Conservation (phyloP, 2,329 filamentous ascomycete genomes). For the Epichloe aotearoae region DNA sequence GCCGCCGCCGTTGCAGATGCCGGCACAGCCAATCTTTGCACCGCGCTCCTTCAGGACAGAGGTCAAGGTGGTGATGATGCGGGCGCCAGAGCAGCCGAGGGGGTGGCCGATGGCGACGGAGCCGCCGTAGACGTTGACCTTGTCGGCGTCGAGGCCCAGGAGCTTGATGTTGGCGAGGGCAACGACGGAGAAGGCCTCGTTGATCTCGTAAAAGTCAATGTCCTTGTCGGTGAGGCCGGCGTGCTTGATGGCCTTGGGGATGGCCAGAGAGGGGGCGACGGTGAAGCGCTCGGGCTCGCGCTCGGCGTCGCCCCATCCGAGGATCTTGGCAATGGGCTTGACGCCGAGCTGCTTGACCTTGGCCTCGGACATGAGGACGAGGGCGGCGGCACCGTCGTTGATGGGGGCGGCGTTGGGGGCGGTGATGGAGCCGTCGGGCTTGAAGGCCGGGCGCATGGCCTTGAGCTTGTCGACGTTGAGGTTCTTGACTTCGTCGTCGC, state of each 20-base stretch:
- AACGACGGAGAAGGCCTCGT: slow-evolving; percentile 97
- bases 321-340: slow-evolving; percentile 89
- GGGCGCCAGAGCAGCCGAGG: slow-evolving; percentile 82
- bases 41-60: slow-evolving; percentile 83
- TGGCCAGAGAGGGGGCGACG: slow-evolving; percentile 80
- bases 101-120: slow-evolving; percentile 94
- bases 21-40: slow-evolving; percentile 84
- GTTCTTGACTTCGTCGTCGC: slow-evolving; percentile 95
- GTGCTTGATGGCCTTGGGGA: slow-evolving; percentile 95
- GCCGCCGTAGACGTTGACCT: slow-evolving; percentile 91
- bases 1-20: slow-evolving; percentile 96
- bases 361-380: slow-evolving; percentile 87
- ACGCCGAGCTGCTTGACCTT: slow-evolving; percentile 86
- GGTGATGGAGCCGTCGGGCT: slow-evolving; percentile 77
- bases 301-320: slow-evolving; percentile 92
- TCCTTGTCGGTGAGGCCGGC: slow-evolving; percentile 65
- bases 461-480: slow-evolving; percentile 74
- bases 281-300: slow-evolving; percentile 92
- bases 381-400: slow-evolving; percentile 84
- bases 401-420: slow-evolving; percentile 93
- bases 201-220: slow-evolving; percentile 95
- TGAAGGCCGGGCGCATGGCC: slow-evolving; percentile 72
- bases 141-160: slow-evolving; percentile 62
- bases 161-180: slow-evolving; percentile 94
- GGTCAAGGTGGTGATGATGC: slow-evolving; percentile 82